phyloP scores from a whole-genome alignment of 768 basidiomycete genomes.

The Lactifluus volemus region DNA sequence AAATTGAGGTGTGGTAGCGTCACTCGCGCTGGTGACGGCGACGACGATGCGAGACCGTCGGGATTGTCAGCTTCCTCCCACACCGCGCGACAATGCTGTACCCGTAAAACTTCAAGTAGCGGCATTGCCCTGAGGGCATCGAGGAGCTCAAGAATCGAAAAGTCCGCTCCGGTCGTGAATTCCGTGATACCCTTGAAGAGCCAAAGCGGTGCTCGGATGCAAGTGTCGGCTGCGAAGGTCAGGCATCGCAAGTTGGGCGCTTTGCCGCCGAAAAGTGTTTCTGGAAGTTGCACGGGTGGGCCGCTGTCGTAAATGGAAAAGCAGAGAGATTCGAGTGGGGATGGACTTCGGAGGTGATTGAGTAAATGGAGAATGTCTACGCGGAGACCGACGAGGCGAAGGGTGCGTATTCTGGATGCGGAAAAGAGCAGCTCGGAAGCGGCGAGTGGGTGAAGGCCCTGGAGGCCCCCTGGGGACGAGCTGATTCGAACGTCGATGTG shows the following conservation, averaged over 20 bases:
- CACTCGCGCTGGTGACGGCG: neutral
- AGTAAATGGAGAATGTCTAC: slow-evolving; percentile 6
- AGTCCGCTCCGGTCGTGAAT: slow-evolving; percentile 9
- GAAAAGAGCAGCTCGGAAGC: slow-evolving; percentile 12
- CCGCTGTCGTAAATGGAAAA: slow-evolving; percentile 9
- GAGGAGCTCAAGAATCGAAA: neutral
- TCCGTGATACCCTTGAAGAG: slow-evolving; percentile 1
- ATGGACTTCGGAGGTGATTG: slow-evolving; percentile 8
- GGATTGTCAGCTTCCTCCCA: slow-evolving; percentile 1
- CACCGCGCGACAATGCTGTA: slow-evolving; percentile 12
- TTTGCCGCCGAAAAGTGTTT: slow-evolving; percentile 3
- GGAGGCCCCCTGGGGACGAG: neutral
- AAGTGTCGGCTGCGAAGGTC: slow-evolving; percentile 4
- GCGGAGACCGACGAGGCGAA: slow-evolving; percentile 12
- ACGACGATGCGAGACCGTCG: neutral
- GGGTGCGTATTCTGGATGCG: slow-evolving; percentile 8
- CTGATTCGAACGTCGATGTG: slow-evolving; percentile 8
- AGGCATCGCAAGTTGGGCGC: slow-evolving; percentile 6
- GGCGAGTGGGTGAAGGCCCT: slow-evolving; percentile 14
- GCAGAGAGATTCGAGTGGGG: neutral
- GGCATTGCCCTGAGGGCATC: slow-evolving; percentile 5
- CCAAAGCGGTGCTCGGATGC: slow-evolving; percentile 9
- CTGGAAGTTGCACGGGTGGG: neutral
- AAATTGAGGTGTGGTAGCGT: slow-evolving; percentile 1
- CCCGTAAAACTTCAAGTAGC: slow-evolving; percentile 1